These are phyloP conservation scores for Argentina anserina DNA, from an alignment of 306 rosid species.

Conservation along the genomic window DNA sequence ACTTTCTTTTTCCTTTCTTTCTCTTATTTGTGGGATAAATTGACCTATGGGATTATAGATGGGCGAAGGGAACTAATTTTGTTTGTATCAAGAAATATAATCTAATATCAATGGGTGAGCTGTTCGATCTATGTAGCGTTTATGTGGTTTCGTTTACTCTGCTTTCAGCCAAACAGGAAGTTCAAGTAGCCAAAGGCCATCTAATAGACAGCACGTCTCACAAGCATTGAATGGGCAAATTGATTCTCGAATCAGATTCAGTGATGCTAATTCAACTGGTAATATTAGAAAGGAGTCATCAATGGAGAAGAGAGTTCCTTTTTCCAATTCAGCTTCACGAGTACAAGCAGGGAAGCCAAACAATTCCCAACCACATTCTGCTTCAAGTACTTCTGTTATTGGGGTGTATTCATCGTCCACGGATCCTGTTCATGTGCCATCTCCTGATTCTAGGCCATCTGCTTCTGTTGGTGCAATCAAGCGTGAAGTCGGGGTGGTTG, in stretches of 20 bases:
- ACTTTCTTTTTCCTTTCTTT: not conserved
- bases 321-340: conserved; percentile 36
- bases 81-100: not conserved
- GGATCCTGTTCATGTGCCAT: conserved; percentile 98
- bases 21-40: not conserved
- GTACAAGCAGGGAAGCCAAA: conserved; percentile 51
- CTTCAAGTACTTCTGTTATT: conserved; percentile 65
- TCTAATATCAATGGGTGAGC: not conserved
- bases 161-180: conserved; percentile 48
- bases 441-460: conserved; percentile 89
- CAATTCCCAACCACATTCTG: conserved; percentile 42
- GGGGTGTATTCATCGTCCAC: conserved; percentile 93
- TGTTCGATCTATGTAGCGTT: not conserved
- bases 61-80: not conserved
- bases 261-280: conserved; percentile 37
- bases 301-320: conserved; percentile 46
- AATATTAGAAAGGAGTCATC: conserved; percentile 37
- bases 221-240: conserved; percentile 44
- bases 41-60: not conserved
- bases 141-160: conserved; percentile 16
- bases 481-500: conserved; percentile 95
- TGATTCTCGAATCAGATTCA: conserved; percentile 45
- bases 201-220: conserved; percentile 48
- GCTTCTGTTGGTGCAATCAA: conserved; percentile 91
- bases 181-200: conserved; percentile 45